Base-by-base conservation (phyloP, 2,329 filamentous ascomycete species). In the Cadophora malorum region DNA sequence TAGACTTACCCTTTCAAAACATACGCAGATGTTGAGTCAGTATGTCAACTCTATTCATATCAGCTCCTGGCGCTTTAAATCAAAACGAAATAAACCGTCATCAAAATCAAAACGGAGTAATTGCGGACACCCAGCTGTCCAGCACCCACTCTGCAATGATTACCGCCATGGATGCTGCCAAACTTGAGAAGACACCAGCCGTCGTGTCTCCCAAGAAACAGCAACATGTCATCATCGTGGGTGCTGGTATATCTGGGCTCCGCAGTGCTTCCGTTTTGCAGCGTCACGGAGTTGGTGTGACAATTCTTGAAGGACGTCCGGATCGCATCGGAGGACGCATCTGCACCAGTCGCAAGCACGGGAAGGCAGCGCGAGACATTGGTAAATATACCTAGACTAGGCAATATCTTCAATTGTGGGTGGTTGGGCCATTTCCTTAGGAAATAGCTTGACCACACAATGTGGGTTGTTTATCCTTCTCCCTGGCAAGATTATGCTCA, bases 241-340 rank as follows among this genome's bases (percentile, higher is more conserved):
- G 85, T 28, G 85, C 85, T 28, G 86, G 86, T 4, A 81, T 88
- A 50, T 83, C 85, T n/a, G 86, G 86, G 0, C 76, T 88, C 55
- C 80, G 85, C 69, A 85, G 84, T 68, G 85, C 86, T 31, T 84
- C 86, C 62, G 77, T 88, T 1, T 76, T 88, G n/a, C 75, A 86
- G 3, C 80, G 82, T 53, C 81, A 83, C 71, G 85, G 85, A 25
- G 81, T 82, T 68, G 79, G 81, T 56, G 85, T 88, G 10, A 86
- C 84, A 0, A 83, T 88, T 45, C 78, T 88, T 31, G 86, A 88
- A 75, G 86, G 83, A 7, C 79, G 86, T 41, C 69, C 79, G 69
- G 77, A 85, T 74, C 79, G 85, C 33, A 79, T 88, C 67, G 86
- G 86, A 19, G 86, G 86, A 63, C 78, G 80, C 63, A 81, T 81